Conservation (phyloP, 2,329 filamentous ascomycete species). For the Fusarium sp. region DNA sequence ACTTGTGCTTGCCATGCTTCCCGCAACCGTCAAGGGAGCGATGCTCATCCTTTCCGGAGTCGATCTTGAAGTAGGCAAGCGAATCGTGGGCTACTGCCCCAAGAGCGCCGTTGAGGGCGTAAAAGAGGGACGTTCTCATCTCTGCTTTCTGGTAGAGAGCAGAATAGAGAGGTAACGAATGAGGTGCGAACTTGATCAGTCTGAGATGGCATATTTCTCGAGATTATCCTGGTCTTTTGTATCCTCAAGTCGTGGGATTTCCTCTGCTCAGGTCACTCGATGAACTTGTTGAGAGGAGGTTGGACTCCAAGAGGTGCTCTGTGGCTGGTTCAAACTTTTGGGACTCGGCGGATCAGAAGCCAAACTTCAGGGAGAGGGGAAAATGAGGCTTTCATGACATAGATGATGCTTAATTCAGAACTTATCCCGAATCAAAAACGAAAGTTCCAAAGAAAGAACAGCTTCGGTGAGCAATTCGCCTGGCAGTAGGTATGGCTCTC, state of each 20-base stretch:
- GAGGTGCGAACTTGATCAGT: constrained; percentile 34
- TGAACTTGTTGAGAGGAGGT: background rate
- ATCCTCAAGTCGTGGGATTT: background rate
- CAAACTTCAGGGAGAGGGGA: constrained; percentile 14
- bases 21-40: constrained; percentile 39
- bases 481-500: background rate
- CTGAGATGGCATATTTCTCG: constrained; percentile 12
- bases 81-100: constrained; percentile 44
- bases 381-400: constrained; percentile 6
- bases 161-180: constrained; percentile 37
- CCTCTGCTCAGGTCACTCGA: background rate
- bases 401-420: constrained; percentile 17
- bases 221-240: constrained; percentile 36
- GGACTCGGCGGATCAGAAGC: constrained; percentile 8
- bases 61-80: constrained; percentile 40
- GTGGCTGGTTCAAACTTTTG: constrained; percentile 13
- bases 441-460: background rate
- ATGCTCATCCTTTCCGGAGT: constrained; percentile 22
- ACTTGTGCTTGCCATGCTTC: constrained; percentile 43
- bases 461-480: background rate
- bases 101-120: constrained; percentile 43
- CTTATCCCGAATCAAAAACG: background rate
- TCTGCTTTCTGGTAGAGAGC: constrained; percentile 24
- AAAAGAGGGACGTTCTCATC: constrained; percentile 46
- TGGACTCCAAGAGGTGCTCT: constrained; percentile 5